phyloP scores from a whole-genome alignment of 225 moss, liverwort and hornwort genomes.

The Antitrichia curtipendula region DNA sequence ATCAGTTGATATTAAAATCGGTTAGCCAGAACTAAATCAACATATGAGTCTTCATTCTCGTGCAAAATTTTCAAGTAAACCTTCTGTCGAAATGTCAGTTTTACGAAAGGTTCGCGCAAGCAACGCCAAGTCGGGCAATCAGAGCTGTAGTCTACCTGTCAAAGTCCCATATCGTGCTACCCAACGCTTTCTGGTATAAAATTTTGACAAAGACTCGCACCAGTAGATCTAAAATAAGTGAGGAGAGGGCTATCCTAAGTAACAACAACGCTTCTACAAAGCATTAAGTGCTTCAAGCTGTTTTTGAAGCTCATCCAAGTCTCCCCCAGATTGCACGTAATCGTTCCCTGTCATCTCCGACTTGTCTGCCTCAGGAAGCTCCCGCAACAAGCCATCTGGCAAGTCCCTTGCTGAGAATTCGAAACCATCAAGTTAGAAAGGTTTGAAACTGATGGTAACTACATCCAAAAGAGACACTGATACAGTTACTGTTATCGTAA shows the following conservation, averaged over 20 bases:
- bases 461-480: not conserved
- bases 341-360: conserved; percentile 37
- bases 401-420: conserved; percentile 33
- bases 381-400: conserved; percentile 71
- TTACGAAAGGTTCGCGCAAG: not conserved
- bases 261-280: not conserved
- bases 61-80: not conserved
- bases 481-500: not conserved
- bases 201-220: not conserved
- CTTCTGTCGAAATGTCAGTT: not conserved
- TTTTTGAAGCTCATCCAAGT: conserved; percentile 88
- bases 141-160: not conserved
- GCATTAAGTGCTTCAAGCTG: conserved; percentile 82
- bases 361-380: conserved; percentile 82
- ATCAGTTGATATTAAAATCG: not conserved
- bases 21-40: not conserved
- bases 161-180: not conserved
- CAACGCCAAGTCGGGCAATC: not conserved
- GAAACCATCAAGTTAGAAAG: not conserved
- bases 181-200: not conserved
- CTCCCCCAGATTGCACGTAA: conserved; percentile 62
- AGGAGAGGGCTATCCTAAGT: not conserved
- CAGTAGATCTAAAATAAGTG: not conserved
- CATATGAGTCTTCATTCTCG: not conserved
- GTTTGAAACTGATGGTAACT: not conserved